Conservation (phyloP, 306 rosid genomes). For the Begonia peltatifolia region DNA sequence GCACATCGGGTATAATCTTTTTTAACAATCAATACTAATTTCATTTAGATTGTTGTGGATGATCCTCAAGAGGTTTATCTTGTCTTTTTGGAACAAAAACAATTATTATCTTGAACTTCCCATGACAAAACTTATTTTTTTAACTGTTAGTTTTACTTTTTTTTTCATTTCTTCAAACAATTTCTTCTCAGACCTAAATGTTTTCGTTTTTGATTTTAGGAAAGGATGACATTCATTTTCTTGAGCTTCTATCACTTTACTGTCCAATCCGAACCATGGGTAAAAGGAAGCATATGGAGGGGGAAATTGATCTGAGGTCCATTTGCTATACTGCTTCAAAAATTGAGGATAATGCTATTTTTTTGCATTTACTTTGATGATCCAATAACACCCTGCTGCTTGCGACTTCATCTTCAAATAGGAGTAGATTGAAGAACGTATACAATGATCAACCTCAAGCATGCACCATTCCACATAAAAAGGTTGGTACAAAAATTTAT, state of each 20-base stretch:
- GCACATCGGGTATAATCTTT: too few species aligned
- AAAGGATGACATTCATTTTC: conserved; percentile 9
- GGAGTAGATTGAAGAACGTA: conserved; percentile 17
- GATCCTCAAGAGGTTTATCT: too few species aligned
- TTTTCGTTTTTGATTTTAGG: conserved; percentile 15
- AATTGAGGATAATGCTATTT: conserved; percentile 3
- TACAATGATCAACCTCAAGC: conserved; percentile 16
- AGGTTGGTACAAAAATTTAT: conserved; percentile 22
- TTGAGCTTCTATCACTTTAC: conserved; percentile 27
- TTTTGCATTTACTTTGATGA: background rate
- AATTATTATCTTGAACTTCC: too few species aligned
- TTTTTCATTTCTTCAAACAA: background rate
- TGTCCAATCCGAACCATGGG: conserved; percentile 8
- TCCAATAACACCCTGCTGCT: conserved; percentile 1
- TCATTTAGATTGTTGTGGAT: too few species aligned
- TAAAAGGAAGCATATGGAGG: conserved; percentile 18
- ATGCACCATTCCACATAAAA: conserved; percentile 27
- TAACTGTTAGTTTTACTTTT: background rate
- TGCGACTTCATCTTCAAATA: conserved; percentile 12
- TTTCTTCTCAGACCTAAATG: background rate
- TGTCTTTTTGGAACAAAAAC: too few species aligned
- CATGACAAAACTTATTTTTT: too few species aligned
- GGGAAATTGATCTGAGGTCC: conserved; percentile 8
- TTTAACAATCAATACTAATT: too few species aligned
- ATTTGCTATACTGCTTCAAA: conserved; percentile 20